phyloP scores from a whole-genome alignment of 192 early-diverging fungal genomes.

The Coemansia sp. region DNA sequence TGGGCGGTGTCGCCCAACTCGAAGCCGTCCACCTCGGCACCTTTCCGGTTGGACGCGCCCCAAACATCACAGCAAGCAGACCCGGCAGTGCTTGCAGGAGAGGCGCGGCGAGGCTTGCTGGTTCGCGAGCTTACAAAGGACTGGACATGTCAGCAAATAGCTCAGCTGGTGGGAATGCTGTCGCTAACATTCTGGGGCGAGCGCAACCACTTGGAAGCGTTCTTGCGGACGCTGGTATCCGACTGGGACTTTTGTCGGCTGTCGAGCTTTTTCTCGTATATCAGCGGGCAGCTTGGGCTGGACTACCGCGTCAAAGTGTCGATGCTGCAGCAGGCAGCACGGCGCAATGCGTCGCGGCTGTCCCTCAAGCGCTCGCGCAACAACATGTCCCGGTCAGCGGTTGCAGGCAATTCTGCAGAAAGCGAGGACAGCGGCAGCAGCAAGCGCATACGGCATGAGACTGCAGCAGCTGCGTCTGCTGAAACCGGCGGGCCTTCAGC shows the following conservation, averaged over 20 bases:
- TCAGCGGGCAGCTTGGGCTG: slow-evolving; percentile 52
- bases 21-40: slow-evolving; percentile 33
- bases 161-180: slow-evolving; percentile 51
- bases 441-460: slow-evolving; percentile 37
- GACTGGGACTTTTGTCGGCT: slow-evolving; percentile 66
- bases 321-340: slow-evolving; percentile 53
- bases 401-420: slow-evolving; percentile 13
- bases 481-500: neutral
- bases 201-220: slow-evolving; percentile 42
- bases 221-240: slow-evolving; percentile 57
- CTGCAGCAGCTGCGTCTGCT: slow-evolving; percentile 5
- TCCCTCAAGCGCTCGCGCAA: slow-evolving; percentile 50
- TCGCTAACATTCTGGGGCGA: slow-evolving; percentile 45
- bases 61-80: slow-evolving; percentile 27
- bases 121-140: slow-evolving; percentile 56
- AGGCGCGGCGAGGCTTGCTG: slow-evolving; percentile 50
- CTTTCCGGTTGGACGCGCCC: slow-evolving; percentile 27
- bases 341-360: slow-evolving; percentile 45
- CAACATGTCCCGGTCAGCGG: slow-evolving; percentile 9
- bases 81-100: slow-evolving; percentile 41
- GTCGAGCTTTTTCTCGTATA: slow-evolving; percentile 63
- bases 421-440: slow-evolving; percentile 18
- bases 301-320: slow-evolving; percentile 50
- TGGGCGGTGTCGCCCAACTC: slow-evolving; percentile 54
- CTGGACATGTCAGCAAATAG: slow-evolving; percentile 55